A percentile compares a stretch with the other conserved stretches of the same genome.
Evolutionary conservation across 345 rosid species (phyloP).

Genomic region (Eucalyptus sideroxylon): DNA sequence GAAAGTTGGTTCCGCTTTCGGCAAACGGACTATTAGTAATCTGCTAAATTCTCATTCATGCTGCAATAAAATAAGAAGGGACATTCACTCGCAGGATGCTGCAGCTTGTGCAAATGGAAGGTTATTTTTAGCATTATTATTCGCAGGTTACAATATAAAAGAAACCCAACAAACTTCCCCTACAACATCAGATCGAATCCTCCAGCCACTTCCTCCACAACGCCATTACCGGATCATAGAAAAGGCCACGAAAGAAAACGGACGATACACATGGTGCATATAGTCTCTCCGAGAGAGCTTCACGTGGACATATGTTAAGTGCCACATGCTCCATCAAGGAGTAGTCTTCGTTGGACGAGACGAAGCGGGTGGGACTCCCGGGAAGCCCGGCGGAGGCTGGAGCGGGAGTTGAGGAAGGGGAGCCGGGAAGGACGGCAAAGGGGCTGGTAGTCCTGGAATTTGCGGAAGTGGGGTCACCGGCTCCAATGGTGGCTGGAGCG

Average conservation of each 20-base stretch:
- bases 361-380: slow-evolving; percentile 29
- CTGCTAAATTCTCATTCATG: not conserved
- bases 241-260: not conserved
- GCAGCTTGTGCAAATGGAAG: not conserved
- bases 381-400: slow-evolving; percentile 16
- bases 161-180: not conserved
- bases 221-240: not conserved
- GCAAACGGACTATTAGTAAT: not conserved
- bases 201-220: not conserved
- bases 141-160: not conserved
- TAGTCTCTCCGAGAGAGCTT: not conserved
- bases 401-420: slow-evolving; percentile 22
- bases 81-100: not conserved
- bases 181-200: not conserved
- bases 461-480: not conserved
- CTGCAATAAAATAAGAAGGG: not conserved
- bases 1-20: not conserved
- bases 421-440: slow-evolving; percentile 23
- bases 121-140: not conserved
- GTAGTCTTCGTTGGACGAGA: slow-evolving; percentile 3
- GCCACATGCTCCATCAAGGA: not conserved
- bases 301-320: not conserved
- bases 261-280: not conserved
- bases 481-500: not conserved
- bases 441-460: not conserved